Conservation (phyloP, 495 filamentous ascomycete genomes). For the Diplogelasinospora grovesii region DNA sequence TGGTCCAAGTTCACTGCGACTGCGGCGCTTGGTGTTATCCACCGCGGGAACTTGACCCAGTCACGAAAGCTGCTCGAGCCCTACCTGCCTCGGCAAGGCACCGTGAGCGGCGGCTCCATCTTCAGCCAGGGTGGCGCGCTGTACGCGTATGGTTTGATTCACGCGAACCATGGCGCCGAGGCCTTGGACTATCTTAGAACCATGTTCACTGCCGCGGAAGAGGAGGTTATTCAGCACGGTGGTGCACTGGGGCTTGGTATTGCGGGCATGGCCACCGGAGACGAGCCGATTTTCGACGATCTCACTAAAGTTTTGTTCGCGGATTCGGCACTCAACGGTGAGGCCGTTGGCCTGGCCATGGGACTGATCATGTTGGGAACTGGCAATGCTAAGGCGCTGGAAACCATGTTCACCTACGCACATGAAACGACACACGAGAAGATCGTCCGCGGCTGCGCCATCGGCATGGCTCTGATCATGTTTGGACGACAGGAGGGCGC, state of each 20-base stretch:
- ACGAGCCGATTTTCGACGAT: constrained; percentile 83
- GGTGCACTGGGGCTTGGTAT: constrained; percentile 93
- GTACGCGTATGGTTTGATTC: constrained; percentile 93
- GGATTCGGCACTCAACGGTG: constrained; percentile 92
- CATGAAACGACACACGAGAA: constrained; percentile 99
- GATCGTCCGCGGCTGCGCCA: constrained; percentile 88
- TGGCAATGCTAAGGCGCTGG: constrained; percentile 80
- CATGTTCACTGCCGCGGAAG: constrained; percentile 77
- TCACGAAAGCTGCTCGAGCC: constrained; percentile 90
- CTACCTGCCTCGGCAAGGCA: constrained; percentile 75
- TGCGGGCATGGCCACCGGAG: constrained; percentile 94
- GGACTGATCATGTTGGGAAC: constrained; percentile 96
- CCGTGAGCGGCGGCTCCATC: constrained; percentile 65
- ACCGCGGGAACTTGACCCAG: constrained; percentile 87
- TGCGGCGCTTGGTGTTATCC: constrained; percentile 92
- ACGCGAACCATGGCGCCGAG: constrained; percentile 92
- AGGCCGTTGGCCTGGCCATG: constrained; percentile 93
- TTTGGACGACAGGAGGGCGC: constrained; percentile 91
- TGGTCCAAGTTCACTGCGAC: constrained; percentile 99
- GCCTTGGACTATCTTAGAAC: constrained; percentile 82
- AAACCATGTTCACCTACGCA: constrained; percentile 95
- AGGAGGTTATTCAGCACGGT: constrained; percentile 96
- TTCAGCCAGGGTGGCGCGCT: constrained; percentile 95
- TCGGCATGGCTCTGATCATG: constrained; percentile 99
- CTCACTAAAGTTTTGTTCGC: constrained; percentile 80